Conservation (phyloP, 2,329 filamentous ascomycete genomes). For the Fusarium chuoi region DNA sequence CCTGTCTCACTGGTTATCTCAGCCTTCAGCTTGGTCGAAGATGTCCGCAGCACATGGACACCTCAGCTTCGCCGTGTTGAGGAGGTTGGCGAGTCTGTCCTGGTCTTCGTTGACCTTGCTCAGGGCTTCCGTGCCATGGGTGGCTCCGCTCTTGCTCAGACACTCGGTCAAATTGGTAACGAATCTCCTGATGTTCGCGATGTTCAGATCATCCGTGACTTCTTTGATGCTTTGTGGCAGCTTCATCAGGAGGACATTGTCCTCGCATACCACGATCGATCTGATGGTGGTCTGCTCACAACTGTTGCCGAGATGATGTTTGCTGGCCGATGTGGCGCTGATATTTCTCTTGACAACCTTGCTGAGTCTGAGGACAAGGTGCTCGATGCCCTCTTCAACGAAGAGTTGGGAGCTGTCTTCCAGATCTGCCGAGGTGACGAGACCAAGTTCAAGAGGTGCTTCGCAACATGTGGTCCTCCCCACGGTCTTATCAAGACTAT, state of each 20-base stretch:
- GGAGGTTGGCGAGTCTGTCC: conserved; percentile 87
- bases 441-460: conserved; percentile 86
- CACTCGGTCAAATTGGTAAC: conserved; percentile 85
- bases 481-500: conserved; percentile 85
- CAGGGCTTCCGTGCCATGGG: conserved; percentile 83
- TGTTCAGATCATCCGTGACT: conserved; percentile 83
- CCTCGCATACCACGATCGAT: conserved; percentile 93
- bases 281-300: conserved; percentile 91
- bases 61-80: conserved; percentile 84
- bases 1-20: conserved; percentile 92
- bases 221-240: conserved; percentile 84
- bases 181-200: conserved; percentile 89
- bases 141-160: conserved; percentile 90
- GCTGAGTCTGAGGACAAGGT: conserved; percentile 71
- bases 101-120: conserved; percentile 92
- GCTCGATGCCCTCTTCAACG: conserved; percentile 88
- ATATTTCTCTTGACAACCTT: conserved; percentile 83
- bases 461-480: conserved; percentile 88
- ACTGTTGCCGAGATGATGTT: conserved; percentile 98
- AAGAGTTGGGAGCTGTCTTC: conserved; percentile 96
- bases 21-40: conserved; percentile 85
- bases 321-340: conserved; percentile 88
- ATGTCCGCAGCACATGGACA: conserved; percentile 91
- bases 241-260: conserved; percentile 71
- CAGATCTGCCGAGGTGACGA: conserved; percentile 89